phyloP scores from a whole-genome alignment of 1,284 basidiomycete genomes.

The Cutaneotrichosporon spelunceum region DNA sequence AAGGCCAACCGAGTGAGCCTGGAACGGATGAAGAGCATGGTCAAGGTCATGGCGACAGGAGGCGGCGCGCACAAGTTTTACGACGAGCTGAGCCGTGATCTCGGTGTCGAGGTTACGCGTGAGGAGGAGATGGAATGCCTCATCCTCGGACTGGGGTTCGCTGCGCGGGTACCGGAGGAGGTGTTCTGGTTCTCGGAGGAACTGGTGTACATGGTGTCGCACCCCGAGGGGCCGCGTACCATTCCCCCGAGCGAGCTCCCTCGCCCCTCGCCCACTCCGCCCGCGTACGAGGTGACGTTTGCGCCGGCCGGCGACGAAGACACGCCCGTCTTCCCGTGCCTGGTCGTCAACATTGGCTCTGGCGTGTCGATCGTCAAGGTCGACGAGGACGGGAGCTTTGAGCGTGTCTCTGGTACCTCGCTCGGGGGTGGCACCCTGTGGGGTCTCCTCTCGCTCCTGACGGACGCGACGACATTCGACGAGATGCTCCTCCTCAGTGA shows the following conservation, averaged over 20 bases:
- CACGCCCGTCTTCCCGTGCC: slow-evolving; percentile 85
- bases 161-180: slow-evolving; percentile 91
- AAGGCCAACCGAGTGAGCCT: slow-evolving; percentile 82
- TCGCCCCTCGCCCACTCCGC: slow-evolving; percentile 87
- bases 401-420: slow-evolving; percentile 95
- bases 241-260: slow-evolving; percentile 59
- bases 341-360: slow-evolving; percentile 77
- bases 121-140: slow-evolving; percentile 99
- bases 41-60: slow-evolving; percentile 97
- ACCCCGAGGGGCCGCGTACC: slow-evolving; percentile 52
- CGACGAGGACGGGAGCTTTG: slow-evolving; percentile 89
- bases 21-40: slow-evolving; percentile 83
- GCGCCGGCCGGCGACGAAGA: slow-evolving; percentile 54
- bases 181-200: slow-evolving; percentile 99
- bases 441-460: slow-evolving; percentile 90
- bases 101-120: slow-evolving; percentile 78
- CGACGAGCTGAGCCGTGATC: slow-evolving; percentile 69
- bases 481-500: slow-evolving; percentile 96
- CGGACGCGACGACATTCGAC: slow-evolving; percentile 89
- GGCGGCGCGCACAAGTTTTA: slow-evolving; percentile 95
- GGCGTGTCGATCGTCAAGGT: slow-evolving; percentile 10
- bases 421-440: slow-evolving; percentile 99
- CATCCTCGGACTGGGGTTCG: slow-evolving; percentile 95
- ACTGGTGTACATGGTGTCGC: slow-evolving; percentile 80
- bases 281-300: slow-evolving; percentile 84